Percentiles rank a stretch among this genome's conserved stretches.
Evolutionary conservation across 139 green algal species (phyloP).

Genomic region (Tetradesmus lagerheimii): DNA sequence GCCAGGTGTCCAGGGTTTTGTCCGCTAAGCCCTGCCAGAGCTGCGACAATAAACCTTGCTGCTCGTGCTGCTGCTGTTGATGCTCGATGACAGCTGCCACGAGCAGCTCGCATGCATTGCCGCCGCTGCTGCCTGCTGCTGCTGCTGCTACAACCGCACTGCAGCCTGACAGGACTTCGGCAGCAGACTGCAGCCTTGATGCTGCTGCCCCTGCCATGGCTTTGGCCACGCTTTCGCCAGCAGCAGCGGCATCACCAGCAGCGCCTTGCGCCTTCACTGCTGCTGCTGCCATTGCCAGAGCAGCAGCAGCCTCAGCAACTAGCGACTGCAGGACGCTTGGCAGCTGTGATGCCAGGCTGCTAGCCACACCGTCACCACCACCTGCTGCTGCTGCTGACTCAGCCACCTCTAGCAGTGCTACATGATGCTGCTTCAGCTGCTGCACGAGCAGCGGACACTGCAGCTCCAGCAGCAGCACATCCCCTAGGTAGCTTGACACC

Average conservation of each 20-base stretch:
- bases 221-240: neutral
- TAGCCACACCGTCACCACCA: neutral
- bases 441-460: constrained; percentile 10
- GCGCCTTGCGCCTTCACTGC: neutral
- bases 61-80: constrained; percentile 7
- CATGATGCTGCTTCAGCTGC: neutral
- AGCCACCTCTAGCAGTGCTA: neutral
- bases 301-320: neutral
- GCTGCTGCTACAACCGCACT: neutral
- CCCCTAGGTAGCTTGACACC: neutral
- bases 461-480: constrained; percentile 9
- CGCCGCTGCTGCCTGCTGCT: constrained; percentile 17
- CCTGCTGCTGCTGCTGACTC: constrained; percentile 13
- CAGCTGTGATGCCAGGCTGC: neutral
- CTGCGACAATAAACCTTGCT: neutral
- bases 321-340: neutral
- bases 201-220: neutral
- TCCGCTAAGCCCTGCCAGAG: constrained; percentile 13
- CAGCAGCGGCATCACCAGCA: neutral
- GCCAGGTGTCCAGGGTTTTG: neutral
- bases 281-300: constrained; percentile 9
- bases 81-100: neutral
- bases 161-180: neutral
- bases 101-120: neutral
- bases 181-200: constrained; percentile 19